Conservation (phyloP, 768 basidiomycete genomes). For the Phylloporus scabripes region DNA sequence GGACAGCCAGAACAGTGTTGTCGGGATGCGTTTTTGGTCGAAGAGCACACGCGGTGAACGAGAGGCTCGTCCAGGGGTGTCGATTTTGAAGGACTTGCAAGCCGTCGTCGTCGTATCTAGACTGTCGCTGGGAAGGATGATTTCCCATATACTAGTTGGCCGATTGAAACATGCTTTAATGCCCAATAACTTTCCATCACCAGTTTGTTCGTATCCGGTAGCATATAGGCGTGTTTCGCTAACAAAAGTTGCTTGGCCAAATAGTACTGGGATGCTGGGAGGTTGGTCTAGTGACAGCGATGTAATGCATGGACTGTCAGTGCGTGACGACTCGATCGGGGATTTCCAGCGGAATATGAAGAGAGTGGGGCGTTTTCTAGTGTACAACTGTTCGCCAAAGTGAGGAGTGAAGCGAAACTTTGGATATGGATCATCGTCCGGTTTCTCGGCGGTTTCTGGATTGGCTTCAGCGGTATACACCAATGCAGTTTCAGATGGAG, state of each 20-base stretch:
- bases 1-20: constrained; percentile 48
- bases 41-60: constrained; percentile 53
- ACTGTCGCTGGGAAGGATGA: constrained; percentile 27
- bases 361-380: constrained; percentile 46
- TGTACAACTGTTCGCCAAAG: constrained; percentile 58
- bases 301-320: constrained; percentile 4
- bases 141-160: constrained; percentile 50
- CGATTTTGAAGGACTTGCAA: constrained; percentile 31
- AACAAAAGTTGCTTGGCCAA: constrained; percentile 55
- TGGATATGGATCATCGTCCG: constrained; percentile 24
- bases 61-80: constrained; percentile 40
- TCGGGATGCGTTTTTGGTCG: constrained; percentile 17
- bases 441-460: constrained; percentile 10
- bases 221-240: constrained; percentile 43
- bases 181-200: constrained; percentile 55
- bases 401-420: constrained; percentile 54
- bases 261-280: constrained; percentile 27
- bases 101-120: constrained; percentile 9
- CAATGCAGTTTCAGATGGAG: constrained; percentile 45
- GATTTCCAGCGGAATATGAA: constrained; percentile 51
- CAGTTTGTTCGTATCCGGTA: constrained; percentile 56
- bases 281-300: constrained; percentile 12
- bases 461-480: constrained; percentile 61
- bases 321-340: not conserved
- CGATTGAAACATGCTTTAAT: constrained; percentile 57